Conservation (phyloP, 768 basidiomycete species). For the Kwoniella sp. region DNA sequence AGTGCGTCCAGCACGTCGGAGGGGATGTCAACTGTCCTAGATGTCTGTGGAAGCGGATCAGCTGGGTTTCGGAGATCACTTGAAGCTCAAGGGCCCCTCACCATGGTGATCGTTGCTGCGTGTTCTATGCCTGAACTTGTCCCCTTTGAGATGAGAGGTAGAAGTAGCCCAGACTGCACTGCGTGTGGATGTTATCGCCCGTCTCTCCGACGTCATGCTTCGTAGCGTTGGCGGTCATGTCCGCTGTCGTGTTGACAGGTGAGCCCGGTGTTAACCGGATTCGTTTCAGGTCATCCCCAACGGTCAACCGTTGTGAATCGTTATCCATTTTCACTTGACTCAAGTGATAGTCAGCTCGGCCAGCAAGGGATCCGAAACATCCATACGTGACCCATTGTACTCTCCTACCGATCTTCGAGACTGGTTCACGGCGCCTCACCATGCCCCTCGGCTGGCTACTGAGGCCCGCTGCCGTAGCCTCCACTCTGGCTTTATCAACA, state of each 20-base stretch:
- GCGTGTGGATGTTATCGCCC: no score
- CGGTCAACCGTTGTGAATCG: no score
- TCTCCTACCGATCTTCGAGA: background rate
- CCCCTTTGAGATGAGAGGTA: no score
- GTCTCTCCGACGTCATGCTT: no score
- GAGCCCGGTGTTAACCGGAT: background rate
- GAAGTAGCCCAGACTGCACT: no score
- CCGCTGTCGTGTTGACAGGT: background rate
- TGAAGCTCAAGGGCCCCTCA: no score
- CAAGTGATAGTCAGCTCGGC: no score
- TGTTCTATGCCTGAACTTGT: background rate
- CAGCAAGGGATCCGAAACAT: no score
- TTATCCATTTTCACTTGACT: no score
- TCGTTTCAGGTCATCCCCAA: background rate
- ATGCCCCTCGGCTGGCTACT: constrained; percentile 27
- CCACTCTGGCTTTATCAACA: constrained; percentile 42
- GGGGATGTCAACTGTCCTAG: constrained; percentile 75
- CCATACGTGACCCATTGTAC: background rate
- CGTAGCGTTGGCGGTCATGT: background rate
- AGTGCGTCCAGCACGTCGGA: constrained; percentile 69
- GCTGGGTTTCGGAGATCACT: background rate
- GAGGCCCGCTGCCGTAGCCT: constrained; percentile 39
- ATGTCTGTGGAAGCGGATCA: constrained; percentile 14
- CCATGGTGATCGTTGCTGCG: background rate
- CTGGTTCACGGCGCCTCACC: background rate